These are phyloP conservation scores for Plasmodium coatneyi DNA, from an alignment of 169 alveolate genomes.

Conservation along the genomic window DNA sequence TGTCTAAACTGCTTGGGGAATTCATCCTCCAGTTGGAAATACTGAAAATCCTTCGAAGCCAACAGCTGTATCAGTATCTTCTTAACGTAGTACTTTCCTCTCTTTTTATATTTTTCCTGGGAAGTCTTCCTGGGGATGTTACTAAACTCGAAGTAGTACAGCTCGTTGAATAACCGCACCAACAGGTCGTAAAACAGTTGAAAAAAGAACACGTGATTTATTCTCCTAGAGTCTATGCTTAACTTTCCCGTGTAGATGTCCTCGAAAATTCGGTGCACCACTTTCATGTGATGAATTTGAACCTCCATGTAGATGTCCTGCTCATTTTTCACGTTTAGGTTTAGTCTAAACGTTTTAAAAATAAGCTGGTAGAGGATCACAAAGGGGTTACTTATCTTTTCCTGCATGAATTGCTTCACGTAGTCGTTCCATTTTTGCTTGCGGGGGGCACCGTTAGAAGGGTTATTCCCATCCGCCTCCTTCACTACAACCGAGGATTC, in stretches of 20 bases:
- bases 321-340: not conserved
- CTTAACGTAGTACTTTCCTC: conserved; percentile 57
- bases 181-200: conserved; percentile 49
- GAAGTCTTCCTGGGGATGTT: conserved; percentile 71
- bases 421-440: conserved; percentile 51
- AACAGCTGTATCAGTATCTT: conserved; percentile 46
- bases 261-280: not conserved
- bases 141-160: conserved; percentile 44
- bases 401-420: conserved; percentile 13
- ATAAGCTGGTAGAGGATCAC: conserved; percentile 39
- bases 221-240: conserved; percentile 23
- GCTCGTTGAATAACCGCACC: conserved; percentile 52
- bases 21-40: conserved; percentile 40
- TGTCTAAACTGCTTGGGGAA: conserved; percentile 54
- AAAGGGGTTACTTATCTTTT: conserved; percentile 25
- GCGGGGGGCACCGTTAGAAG: not conserved
- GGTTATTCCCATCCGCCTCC: not conserved
- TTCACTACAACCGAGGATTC: not conserved
- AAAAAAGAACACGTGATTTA: conserved; percentile 18
- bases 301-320: conserved; percentile 35
- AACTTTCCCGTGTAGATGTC: conserved; percentile 10
- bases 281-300: conserved; percentile 38
- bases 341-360: conserved; percentile 38
- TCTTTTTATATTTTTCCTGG: conserved; percentile 8
- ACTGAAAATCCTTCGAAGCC: conserved; percentile 66